Evolutionary conservation across 179 eudicot species (phyloP), one percentile per base, ranked within the genome.

Genomic region (Silene noctiflora): DNA sequence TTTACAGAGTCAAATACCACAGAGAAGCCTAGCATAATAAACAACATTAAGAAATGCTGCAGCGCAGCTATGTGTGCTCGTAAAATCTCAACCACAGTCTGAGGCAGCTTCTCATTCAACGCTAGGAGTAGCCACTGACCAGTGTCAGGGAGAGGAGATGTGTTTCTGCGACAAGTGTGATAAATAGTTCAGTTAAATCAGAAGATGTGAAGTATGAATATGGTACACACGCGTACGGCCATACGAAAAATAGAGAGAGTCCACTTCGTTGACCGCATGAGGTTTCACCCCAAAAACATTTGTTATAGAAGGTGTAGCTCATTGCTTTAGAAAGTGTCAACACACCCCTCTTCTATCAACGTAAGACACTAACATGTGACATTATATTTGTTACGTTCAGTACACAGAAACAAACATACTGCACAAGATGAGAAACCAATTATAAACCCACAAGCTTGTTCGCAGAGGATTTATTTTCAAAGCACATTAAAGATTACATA

Each of bases 41-140:
- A 95, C 73, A 95, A 73, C 98, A 95, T 95, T 80, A 95, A 84
- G 89, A 82, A 95, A 84, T 95, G 99, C 83, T 95, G 98, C 77
- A 95, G 79, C 53, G 92, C 92, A 66, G 93, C 85, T 24, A 95
- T 80, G 75, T 88, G 97, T 72, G 99, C 98, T 81, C 99, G 88
- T 85, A 95, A 79, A 62, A 93, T 84, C 73, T 90, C 90, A 25
- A 95, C 98, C 58, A 86, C 72, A 63, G 80, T 74, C 60, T 83
- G 87, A 24, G 99, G 99, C 51, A 95, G 90, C 74, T 84, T 91
- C 87, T 95, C 99, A 75, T 95, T 95, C 78, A 93, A 68, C 61
- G 90, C 90, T 44, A 95, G 85, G 68, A 95, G 86, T 74, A 95
- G 73, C 99, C 99, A 95, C 77, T 95, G 99, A 31, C 99, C 98